phyloP scores from a whole-genome alignment of 129 eudicot genomes.

The Logfia minima region DNA sequence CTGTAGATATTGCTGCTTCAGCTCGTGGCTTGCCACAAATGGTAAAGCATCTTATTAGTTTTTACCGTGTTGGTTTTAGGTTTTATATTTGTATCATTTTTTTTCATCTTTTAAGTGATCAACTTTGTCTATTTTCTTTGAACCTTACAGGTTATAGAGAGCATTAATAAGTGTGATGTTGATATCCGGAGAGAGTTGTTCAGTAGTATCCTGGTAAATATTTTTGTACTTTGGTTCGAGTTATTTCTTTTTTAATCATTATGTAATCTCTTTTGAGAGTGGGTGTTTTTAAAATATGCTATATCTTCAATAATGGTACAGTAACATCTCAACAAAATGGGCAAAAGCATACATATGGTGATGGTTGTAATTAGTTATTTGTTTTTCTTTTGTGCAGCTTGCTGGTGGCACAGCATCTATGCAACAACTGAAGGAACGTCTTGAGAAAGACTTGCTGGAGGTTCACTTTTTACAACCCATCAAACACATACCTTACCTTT shows the following conservation, averaged over 20 bases:
- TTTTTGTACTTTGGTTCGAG: conserved; percentile 5
- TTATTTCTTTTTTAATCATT: not conserved
- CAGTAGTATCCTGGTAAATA: conserved; percentile 82
- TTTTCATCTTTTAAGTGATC: not conserved
- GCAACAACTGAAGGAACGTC: conserved; percentile 97
- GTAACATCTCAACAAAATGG: no score
- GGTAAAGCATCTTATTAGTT: conserved; percentile 39
- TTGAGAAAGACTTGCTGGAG: conserved; percentile 96
- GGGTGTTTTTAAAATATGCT: no score
- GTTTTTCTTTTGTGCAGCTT: conserved; percentile 49
- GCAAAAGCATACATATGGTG: not conserved
- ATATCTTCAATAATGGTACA: no score
- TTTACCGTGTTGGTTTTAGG: not conserved
- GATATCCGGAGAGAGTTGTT: conserved; percentile 93
- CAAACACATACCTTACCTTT: conserved; percentile 1
- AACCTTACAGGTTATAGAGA: conserved; percentile 75
- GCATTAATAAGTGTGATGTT: conserved; percentile 94
- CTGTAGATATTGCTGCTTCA: conserved; percentile 58
- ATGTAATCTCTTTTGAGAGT: not conserved
- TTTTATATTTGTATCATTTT: conserved; percentile 7
- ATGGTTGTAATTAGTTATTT: not conserved
- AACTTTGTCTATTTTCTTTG: not conserved
- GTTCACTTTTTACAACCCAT: conserved; percentile 40
- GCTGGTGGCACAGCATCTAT: conserved; percentile 97
- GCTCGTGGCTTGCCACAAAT: conserved; percentile 93